Evolutionary conservation across 495 filamentous ascomycete genomes (phyloP), one percentile per base, ranked within the genome.

Genomic region (Neurospora sp.): DNA sequence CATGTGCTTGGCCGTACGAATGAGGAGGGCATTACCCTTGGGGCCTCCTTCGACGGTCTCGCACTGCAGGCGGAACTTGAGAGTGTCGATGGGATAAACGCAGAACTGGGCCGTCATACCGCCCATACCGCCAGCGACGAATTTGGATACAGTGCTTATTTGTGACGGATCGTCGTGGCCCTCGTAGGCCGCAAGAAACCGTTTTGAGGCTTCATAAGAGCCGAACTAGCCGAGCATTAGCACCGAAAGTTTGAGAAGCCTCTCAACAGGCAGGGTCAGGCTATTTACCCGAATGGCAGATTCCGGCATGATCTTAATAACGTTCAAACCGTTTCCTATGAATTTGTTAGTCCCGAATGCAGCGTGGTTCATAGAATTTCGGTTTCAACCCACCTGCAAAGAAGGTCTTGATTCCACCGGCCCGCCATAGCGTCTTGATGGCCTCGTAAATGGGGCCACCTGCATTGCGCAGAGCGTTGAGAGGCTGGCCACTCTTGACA

Each of bases 271-370:
- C 53, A 35, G 40, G 68, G 41, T 37, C 69, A 75, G 6, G 48
- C 39, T 71, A 72, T 74, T 69, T 81, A 86, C 84, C 75, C 83
- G 96, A 76, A 99, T 97, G 41, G 96, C 96, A 7, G 95, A 97
- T 81, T 99, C 96, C 8, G 96, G 96, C 91, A 98, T 95, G 69
- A 99, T 94, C 82, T 99, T 99, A 75, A 98, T 77, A 10, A 98
- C 95, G 77, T 99, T 99, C 72, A 99, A 86, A 8, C 96, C 96
- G 78, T 99, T 99, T 39, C 96, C 96, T 98, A 41, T 7, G 76
- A 40, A n/a, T 9, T 39, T 35, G 71, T 88, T 70, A 87, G 83
- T 68, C 35, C 20, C 45, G 31, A 35, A 35, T 35, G 31, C 31
- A 4, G 12, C 8, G 27, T 14, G 8, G 39, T 48, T 16, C 7